phyloP scores from a whole-genome alignment of 495 filamentous ascomycete species.

The Clavariopsis aquatica region DNA sequence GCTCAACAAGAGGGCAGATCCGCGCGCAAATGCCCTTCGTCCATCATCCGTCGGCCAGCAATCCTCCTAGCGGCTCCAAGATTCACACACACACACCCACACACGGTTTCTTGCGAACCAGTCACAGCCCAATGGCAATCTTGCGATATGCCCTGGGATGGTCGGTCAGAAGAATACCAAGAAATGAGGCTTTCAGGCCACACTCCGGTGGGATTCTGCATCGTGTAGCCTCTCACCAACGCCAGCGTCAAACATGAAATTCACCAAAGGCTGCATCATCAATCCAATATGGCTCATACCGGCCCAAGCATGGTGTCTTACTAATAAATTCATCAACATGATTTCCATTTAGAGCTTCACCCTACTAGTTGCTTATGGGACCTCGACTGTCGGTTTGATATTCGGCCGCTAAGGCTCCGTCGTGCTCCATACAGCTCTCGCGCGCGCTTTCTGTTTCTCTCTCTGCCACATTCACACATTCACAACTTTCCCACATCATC shows the following conservation, averaged over 20 bases:
- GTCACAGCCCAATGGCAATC: neutral
- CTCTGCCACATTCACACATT: neutral
- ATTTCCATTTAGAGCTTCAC: neutral
- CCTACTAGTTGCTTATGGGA: neutral
- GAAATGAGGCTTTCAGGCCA: constrained; percentile 1
- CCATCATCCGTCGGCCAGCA: neutral
- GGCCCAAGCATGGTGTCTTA: neutral
- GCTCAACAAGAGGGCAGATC: constrained; percentile 10
- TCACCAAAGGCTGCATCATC: neutral
- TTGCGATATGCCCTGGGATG: neutral
- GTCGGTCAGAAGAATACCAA: neutral
- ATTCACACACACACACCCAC: too few relatives aligned
- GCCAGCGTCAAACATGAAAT: neutral
- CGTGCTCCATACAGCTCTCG: neutral
- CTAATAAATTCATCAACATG: neutral
- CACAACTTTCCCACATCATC: too few relatives aligned
- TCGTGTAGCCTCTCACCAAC: neutral
- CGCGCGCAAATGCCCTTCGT: constrained; percentile 12
- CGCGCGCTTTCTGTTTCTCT: too few relatives aligned
- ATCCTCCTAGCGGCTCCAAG: neutral
- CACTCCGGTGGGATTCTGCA: neutral
- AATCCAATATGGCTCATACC: neutral
- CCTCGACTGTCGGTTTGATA: neutral
- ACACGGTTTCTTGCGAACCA: neutral
- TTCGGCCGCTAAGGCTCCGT: neutral